Evolutionary conservation across 2,329 filamentous ascomycete genomes (phyloP).

Genomic region (Exophiala viscosa): DNA sequence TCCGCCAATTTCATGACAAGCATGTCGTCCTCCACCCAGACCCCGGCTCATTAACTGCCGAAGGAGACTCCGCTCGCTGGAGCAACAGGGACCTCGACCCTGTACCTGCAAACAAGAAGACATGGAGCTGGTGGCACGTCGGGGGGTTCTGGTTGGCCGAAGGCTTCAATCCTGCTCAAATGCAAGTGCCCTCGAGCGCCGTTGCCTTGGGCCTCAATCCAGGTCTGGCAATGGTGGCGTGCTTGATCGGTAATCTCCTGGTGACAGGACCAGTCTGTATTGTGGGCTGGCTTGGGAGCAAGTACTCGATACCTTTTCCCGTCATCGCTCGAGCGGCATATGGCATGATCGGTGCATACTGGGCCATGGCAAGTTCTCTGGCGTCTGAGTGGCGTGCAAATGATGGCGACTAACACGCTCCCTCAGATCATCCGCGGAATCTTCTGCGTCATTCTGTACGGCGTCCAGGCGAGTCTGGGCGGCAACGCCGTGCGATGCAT

Average conservation of each 20-base stretch:
- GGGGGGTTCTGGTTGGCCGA: constrained; percentile 48
- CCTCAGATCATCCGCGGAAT: constrained; percentile 45
- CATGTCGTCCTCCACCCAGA: constrained; percentile 7
- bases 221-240: constrained; percentile 11
- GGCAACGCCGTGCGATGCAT: constrained; percentile 53
- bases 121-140: constrained; percentile 27
- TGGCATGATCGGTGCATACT: constrained; percentile 36
- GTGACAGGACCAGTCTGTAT: constrained; percentile 56
- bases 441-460: constrained; percentile 59
- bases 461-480: constrained; percentile 61
- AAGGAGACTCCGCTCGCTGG: constrained; percentile 27
- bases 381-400: background rate
- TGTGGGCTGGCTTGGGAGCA: constrained; percentile 51
- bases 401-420: background rate
- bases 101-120: constrained; percentile 6
- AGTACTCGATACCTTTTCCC: constrained; percentile 46
- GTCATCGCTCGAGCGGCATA: constrained; percentile 53
- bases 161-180: constrained; percentile 52
- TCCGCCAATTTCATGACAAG: constrained; percentile 6
- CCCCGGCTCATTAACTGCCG: constrained; percentile 1
- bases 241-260: constrained; percentile 31
- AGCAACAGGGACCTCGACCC: constrained; percentile 50
- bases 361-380: constrained; percentile 3
- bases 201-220: constrained; percentile 50
- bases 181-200: constrained; percentile 51